phyloP scores from a whole-genome alignment of 2,329 filamentous ascomycete genomes.

The Fusarium redolens region DNA sequence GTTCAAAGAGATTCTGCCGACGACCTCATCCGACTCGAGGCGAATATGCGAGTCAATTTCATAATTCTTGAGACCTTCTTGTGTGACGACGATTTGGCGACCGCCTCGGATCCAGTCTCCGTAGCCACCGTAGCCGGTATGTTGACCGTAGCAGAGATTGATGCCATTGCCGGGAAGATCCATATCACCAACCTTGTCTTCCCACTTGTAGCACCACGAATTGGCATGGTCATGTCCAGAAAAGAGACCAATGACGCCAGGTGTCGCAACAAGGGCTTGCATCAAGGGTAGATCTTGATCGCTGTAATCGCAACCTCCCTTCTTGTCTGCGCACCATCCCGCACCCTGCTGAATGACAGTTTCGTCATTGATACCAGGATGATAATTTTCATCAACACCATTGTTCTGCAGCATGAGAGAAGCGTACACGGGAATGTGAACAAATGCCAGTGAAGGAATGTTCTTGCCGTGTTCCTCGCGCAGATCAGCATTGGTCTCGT shows the following conservation, averaged over 20 bases:
- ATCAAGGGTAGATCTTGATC: slow-evolving; percentile 71
- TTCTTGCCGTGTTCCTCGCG: slow-evolving; percentile 41
- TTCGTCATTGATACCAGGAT: slow-evolving; percentile 63
- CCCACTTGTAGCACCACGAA: slow-evolving; percentile 67
- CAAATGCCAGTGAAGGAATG: slow-evolving; percentile 61
- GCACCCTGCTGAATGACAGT: slow-evolving; percentile 55
- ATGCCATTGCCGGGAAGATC: slow-evolving; percentile 55
- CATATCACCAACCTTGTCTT: slow-evolving; percentile 61
- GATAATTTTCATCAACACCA: slow-evolving; percentile 49
- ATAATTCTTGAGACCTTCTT: slow-evolving; percentile 52
- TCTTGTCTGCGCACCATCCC: slow-evolving; percentile 57
- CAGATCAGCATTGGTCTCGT: slow-evolving; percentile 49
- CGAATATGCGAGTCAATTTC: slow-evolving; percentile 70
- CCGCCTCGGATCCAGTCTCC: slow-evolving; percentile 71
- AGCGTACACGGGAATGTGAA: slow-evolving; percentile 58
- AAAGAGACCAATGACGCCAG: slow-evolving; percentile 68
- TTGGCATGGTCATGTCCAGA: slow-evolving; percentile 75
- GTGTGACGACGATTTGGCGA: slow-evolving; percentile 64
- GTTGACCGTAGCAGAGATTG: slow-evolving; percentile 70
- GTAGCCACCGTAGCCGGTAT: slow-evolving; percentile 77
- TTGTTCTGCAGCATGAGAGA: slow-evolving; percentile 41
- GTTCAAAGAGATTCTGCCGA: slow-evolving; percentile 67
- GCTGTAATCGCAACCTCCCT: slow-evolving; percentile 54
- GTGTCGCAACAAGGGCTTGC: slow-evolving; percentile 65
- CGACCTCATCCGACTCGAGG: slow-evolving; percentile 65